Base-by-base conservation (phyloP, 1,284 basidiomycete species). In the Fomitopsis betulina region DNA sequence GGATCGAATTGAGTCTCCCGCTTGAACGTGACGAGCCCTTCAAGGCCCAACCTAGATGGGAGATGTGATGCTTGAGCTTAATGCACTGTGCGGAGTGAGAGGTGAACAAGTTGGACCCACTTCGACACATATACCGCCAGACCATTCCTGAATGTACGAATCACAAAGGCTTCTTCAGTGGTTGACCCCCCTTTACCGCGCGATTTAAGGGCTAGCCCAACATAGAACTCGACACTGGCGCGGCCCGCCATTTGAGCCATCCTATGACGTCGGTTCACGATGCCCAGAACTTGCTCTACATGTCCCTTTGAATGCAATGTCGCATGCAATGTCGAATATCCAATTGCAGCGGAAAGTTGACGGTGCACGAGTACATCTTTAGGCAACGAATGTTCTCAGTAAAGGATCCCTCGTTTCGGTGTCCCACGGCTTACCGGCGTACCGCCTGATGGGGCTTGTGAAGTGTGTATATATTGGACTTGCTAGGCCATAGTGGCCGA, bases 391-490 rank as follows among this genome's bases (percentile, higher is more conserved):
- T 55, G 30, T 76, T 57, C 43, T 60, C 50, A 57, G 33, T n/a
- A 54, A 47, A 61, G 27, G 39, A 53, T 51, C 27, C 54, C 54
- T 47, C 40, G 45, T 75, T 63, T 19, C 70, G 73, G 66, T 77
- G 72, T 1, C 75, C 40, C 10, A 32, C 42, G 30, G 72, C 73
- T 77, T 78, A 85, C 97, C 96, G 42, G 94, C 93, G 70, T 96
- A 97, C 60, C 95, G 85, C 61, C 94, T 81, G 65, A 97, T 97
- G 0, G 95, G 94, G 70, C 93, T 91, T 2, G 96, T 98, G 72
- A 99, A 99, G 73, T 99, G 97, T 0, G 97, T 99, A 74, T 99
- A 99, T 64, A 99, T 99, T 0, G 90, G 85, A 66, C 87, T 96
- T 0, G 97, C 97, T 19, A 99, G 83, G 56, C 97, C 97, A 71